Conservation (phyloP, 805 yeast species). For the Candida taoyuanica region DNA sequence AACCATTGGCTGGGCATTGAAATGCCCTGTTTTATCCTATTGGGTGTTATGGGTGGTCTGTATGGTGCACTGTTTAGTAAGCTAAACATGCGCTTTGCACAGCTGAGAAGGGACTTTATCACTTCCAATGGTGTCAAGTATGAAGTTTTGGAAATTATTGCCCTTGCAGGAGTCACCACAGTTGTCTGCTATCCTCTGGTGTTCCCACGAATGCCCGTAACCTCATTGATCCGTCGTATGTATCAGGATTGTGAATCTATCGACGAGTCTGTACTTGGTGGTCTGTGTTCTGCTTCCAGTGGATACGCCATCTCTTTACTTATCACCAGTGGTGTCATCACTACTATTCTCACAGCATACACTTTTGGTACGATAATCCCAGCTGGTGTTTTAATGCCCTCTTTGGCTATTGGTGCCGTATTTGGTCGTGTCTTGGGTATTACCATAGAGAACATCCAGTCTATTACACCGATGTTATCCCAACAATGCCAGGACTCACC, state of each 20-base stretch:
- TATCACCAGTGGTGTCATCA: constrained; percentile 35
- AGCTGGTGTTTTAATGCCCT: constrained; percentile 64
- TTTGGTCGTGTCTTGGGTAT: constrained; percentile 55
- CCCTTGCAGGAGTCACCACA: constrained; percentile 47
- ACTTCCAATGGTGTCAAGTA: constrained; percentile 23
- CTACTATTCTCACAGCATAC: constrained; percentile 58
- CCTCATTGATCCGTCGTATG: constrained; percentile 51
- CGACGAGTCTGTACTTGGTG: constrained; percentile 26
- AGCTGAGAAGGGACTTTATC: constrained; percentile 26
- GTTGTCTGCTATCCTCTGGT: constrained; percentile 50
- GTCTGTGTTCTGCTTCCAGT: constrained; percentile 21
- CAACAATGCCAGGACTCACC: constrained; percentile 38
- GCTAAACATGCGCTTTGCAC: constrained; percentile 42
- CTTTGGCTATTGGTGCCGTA: constrained; percentile 57
- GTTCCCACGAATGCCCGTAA: constrained; percentile 50
- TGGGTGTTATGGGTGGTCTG: constrained; percentile 69
- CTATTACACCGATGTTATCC: constrained; percentile 31
- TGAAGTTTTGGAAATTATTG: constrained; percentile 44
- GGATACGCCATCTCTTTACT: constrained; percentile 11
- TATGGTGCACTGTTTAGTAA: constrained; percentile 52
- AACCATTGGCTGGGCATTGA: constrained; percentile 75
- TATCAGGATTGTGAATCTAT: constrained; percentile 58
- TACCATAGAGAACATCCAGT: constrained; percentile 45
- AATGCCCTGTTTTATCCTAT: constrained; percentile 60
- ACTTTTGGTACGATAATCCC: constrained; percentile 67